Conservation (phyloP, 2,329 filamentous ascomycete genomes). For the Lizonia empirigonia region DNA sequence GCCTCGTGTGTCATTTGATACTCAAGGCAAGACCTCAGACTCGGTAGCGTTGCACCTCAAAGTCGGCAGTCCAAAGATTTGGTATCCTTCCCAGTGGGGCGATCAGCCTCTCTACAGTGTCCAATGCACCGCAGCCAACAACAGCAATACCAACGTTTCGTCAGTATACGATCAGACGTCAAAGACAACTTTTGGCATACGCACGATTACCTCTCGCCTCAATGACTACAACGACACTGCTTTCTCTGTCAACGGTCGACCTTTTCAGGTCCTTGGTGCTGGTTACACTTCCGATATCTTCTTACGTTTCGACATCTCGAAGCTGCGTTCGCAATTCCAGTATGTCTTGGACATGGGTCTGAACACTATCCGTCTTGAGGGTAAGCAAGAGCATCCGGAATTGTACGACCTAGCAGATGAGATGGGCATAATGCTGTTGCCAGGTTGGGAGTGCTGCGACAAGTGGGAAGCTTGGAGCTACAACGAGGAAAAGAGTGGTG, state of each 20-base stretch:
- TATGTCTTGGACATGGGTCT: conserved; percentile 66
- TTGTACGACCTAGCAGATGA: conserved; percentile 65
- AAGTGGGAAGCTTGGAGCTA: conserved; percentile 71
- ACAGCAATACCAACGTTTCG: conserved; percentile 20
- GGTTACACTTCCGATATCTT: conserved; percentile 68
- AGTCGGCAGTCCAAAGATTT: conserved; percentile 57
- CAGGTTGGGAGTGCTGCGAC: conserved; percentile 71
- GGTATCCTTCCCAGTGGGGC: conserved; percentile 69
- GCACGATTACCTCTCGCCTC: conserved; percentile 59
- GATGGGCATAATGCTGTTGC: conserved; percentile 65
- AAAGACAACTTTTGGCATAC: conserved; percentile 57
- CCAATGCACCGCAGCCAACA: conserved; percentile 27
- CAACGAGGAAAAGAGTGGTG: conserved; percentile 58
- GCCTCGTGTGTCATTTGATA: conserved; percentile 10
- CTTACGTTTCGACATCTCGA: conserved; percentile 59
- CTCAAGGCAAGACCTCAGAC: conserved; percentile 34
- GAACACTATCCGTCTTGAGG: conserved; percentile 68
- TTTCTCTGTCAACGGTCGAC: conserved; percentile 62
- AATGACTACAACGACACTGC: conserved; percentile 60
- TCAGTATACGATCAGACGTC: conserved; percentile 44
- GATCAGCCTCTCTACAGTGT: conserved; percentile 59
- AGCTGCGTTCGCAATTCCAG: conserved; percentile 57
- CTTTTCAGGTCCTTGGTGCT: conserved; percentile 65
- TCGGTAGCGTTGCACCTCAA: conserved; percentile 49
- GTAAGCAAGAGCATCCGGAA: conserved; percentile 67